Conservation (phyloP, 164 flowering plant species). For the Vitis vinifera region DNA sequence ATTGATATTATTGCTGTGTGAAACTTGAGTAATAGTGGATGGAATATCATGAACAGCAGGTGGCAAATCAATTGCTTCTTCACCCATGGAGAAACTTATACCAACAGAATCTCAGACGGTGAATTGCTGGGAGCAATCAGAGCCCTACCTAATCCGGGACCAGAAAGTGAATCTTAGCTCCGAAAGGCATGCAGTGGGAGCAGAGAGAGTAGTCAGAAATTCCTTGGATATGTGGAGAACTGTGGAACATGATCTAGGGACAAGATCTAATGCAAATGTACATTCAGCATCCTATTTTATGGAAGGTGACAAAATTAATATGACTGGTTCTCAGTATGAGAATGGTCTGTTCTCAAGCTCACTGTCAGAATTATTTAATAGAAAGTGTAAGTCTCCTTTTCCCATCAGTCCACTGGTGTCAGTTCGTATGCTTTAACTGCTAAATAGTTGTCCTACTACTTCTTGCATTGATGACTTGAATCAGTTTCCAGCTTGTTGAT, state of each 20-base stretch:
- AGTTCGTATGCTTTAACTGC: no score
- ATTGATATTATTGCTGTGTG: constrained; percentile 1
- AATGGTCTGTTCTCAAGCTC: constrained; percentile 82
- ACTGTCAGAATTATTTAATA: constrained; percentile 64
- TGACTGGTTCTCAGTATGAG: constrained; percentile 48
- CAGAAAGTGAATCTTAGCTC: constrained; percentile 26
- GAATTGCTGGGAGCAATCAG: constrained; percentile 25
- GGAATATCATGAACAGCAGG: constrained; percentile 18
- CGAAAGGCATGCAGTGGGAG: constrained; percentile 26
- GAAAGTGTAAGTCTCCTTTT: constrained; percentile 47
- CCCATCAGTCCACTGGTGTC: neutral
- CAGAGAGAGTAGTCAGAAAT: constrained; percentile 37
- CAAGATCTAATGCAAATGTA: constrained; percentile 22
- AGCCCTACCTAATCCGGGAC: constrained; percentile 25
- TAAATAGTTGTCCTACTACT: neutral
- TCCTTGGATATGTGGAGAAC: constrained; percentile 29
- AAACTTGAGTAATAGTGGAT: constrained; percentile 4
- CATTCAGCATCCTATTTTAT: constrained; percentile 15
- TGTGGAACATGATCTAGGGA: constrained; percentile 24
- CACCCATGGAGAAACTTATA: constrained; percentile 33
- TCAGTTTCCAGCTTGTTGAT: neutral
- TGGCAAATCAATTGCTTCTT: constrained; percentile 33
- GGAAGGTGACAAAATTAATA: constrained; percentile 17
- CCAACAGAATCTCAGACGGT: constrained; percentile 27
- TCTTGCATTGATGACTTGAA: neutral